phyloP scores from a whole-genome alignment of 2,329 filamentous ascomycete genomes.

The Metarhizium robertsii region DNA sequence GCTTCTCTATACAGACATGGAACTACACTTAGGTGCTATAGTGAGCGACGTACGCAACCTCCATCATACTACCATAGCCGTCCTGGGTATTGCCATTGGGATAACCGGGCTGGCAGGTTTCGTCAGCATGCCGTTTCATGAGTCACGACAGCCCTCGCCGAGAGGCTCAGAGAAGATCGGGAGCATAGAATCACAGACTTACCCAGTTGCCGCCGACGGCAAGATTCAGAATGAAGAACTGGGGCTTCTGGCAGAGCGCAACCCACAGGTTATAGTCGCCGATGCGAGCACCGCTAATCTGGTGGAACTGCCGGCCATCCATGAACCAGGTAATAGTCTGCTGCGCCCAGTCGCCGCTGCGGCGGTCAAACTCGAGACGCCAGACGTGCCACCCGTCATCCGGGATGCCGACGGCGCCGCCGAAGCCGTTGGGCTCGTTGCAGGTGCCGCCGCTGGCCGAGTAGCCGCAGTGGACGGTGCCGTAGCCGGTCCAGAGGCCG shows the following conservation, averaged over 20 bases:
- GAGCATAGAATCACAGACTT: slow-evolving; percentile 16
- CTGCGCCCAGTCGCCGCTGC: slow-evolving; percentile 30
- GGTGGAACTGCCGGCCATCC: slow-evolving; percentile 34
- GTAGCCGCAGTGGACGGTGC: slow-evolving; percentile 42
- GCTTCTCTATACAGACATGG: background rate
- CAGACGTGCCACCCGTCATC: slow-evolving; percentile 38
- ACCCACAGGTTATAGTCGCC: slow-evolving; percentile 38
- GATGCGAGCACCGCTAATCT: slow-evolving; percentile 34
- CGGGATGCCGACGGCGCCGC: slow-evolving; percentile 23
- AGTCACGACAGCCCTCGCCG: background rate
- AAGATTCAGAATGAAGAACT: slow-evolving; percentile 45
- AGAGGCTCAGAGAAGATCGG: background rate
- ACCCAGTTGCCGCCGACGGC: slow-evolving; percentile 46
- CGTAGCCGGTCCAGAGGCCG: slow-evolving; percentile 35
- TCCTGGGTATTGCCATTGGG: slow-evolving; percentile 37
- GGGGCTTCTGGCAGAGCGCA: slow-evolving; percentile 37
- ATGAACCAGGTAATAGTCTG: slow-evolving; percentile 44
- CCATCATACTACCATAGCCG: slow-evolving; percentile 39
- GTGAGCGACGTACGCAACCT: slow-evolving; percentile 40
- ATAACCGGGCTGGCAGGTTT: slow-evolving; percentile 31
- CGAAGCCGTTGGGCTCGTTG: slow-evolving; percentile 38
- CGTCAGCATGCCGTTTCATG: background rate
- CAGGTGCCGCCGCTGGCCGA: slow-evolving; percentile 34
- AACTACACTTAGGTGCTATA: slow-evolving; percentile 18
- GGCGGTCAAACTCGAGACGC: slow-evolving; percentile 40